These are phyloP conservation scores for Eustoma russellianum DNA, from an alignment of 257 asterid species.

Conservation along the genomic window DNA sequence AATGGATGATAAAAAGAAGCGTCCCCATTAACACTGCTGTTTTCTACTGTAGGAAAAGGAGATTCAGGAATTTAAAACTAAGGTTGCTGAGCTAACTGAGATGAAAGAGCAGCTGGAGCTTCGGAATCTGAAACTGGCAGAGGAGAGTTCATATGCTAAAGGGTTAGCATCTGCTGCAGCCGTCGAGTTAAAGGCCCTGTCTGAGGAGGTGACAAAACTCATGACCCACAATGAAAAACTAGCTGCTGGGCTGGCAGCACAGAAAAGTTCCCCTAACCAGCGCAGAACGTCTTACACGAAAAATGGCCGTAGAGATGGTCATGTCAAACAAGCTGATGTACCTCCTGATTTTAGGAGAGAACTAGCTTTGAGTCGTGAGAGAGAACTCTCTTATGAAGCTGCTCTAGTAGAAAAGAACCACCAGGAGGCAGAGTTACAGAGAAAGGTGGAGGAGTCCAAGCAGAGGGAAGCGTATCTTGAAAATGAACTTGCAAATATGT, in stretches of 20 bases:
- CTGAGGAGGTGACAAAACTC: constrained; percentile 96
- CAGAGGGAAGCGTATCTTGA: constrained; percentile 92
- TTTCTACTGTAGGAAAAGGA: constrained; percentile 47
- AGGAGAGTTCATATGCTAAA: constrained; percentile 91
- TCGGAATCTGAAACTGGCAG: constrained; percentile 83
- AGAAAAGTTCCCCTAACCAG: constrained; percentile 58
- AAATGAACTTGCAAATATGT: constrained; percentile 96
- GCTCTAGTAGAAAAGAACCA: constrained; percentile 65
- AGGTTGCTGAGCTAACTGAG: constrained; percentile 40
- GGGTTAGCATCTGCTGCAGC: constrained; percentile 99
- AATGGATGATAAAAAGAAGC: too few species aligned
- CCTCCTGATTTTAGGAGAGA: constrained; percentile 63
- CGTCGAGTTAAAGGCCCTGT: constrained; percentile 85
- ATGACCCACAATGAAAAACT: constrained; percentile 82
- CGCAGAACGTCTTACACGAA: constrained; percentile 44
- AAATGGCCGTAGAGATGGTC: constrained; percentile 59
- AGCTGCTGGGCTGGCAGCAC: constrained; percentile 62
- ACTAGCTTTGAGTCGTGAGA: constrained; percentile 62
- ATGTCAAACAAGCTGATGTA: constrained; percentile 36
- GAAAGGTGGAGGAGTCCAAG: constrained; percentile 84
- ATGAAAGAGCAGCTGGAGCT: constrained; percentile 65
- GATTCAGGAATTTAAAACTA: constrained; percentile 55
- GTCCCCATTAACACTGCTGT: neutral
- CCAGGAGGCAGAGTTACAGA: constrained; percentile 64
- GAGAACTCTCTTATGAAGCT: constrained; percentile 72